Evolutionary conservation across 2,329 filamentous ascomycete genomes (phyloP).

Genomic region (Monilinia fructicola): DNA sequence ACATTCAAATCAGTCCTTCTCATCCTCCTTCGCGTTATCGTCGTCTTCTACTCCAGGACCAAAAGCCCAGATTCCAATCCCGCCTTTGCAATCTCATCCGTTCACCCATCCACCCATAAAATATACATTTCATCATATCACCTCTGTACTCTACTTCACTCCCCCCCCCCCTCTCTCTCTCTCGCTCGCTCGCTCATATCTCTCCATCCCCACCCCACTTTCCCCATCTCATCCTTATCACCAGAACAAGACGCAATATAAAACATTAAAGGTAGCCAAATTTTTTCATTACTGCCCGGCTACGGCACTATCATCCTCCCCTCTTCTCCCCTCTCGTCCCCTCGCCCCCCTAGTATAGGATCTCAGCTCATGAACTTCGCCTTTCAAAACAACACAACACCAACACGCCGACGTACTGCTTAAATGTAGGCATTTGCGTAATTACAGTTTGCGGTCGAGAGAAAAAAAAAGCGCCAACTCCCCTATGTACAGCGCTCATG

Average conservation of each 20-base stretch:
- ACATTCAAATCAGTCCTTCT: background rate
- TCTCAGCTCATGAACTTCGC: background rate
- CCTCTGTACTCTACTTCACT: background rate
- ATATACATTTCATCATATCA: constrained; percentile 7
- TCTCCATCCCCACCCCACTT: background rate
- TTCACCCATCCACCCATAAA: background rate
- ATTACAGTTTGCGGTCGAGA: constrained; percentile 5
- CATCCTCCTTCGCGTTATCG: background rate
- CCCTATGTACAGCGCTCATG: constrained; percentile 17
- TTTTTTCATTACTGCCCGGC: constrained; percentile 3
- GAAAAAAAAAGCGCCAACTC: constrained; percentile 3
- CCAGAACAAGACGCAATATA: constrained; percentile 17
- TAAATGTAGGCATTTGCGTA: constrained; percentile 9
- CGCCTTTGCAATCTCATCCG: background rate
- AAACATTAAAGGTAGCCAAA: constrained; percentile 17
- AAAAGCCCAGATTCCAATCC: constrained; percentile 2
- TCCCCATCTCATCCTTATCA: background rate
- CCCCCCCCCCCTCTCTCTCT: no score
- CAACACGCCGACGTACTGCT: background rate
- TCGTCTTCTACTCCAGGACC: background rate
- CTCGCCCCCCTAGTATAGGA: background rate
- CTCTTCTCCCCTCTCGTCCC: no score
- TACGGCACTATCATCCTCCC: background rate
- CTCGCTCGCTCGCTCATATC: no score
- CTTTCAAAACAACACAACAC: background rate